Evolutionary conservation across 257 asterid species (phyloP).

Genomic region (Solanum pinnatisectum): DNA sequence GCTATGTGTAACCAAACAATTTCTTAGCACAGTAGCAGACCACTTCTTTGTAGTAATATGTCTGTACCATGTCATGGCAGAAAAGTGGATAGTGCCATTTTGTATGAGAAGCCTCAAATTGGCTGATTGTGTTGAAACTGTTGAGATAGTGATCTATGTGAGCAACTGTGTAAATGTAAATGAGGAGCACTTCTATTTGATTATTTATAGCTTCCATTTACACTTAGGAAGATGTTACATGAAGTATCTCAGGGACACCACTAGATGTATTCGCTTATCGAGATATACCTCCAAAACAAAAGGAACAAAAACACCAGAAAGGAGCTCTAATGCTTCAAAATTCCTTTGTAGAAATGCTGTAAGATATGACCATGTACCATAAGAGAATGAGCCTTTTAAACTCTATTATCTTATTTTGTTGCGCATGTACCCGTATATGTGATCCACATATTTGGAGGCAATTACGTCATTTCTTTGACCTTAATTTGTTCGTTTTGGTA

Average conservation of each 20-base stretch:
- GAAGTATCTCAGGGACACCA: neutral
- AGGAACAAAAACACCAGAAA: neutral
- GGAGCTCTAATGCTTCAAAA: neutral
- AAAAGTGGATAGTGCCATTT: neutral
- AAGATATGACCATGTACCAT: neutral
- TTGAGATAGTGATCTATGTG: neutral
- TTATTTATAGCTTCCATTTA: neutral
- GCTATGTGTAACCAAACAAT: neutral
- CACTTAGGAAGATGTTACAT: neutral
- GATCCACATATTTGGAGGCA: neutral
- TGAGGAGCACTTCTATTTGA: neutral
- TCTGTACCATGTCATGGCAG: neutral
- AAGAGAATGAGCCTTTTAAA: neutral
- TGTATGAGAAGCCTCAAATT: neutral
- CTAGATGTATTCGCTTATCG: neutral
- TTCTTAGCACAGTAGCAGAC: neutral
- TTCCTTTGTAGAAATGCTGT: neutral
- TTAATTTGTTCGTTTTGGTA: slow-evolving; percentile 19
- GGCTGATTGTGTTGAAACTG: neutral
- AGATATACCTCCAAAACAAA: neutral
- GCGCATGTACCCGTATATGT: neutral
- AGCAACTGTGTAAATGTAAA: neutral
- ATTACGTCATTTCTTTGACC: neutral
- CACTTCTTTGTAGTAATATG: neutral
- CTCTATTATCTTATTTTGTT: neutral